phyloP scores from a whole-genome alignment of 345 rosid genomes.

The Eucalyptus albens region DNA sequence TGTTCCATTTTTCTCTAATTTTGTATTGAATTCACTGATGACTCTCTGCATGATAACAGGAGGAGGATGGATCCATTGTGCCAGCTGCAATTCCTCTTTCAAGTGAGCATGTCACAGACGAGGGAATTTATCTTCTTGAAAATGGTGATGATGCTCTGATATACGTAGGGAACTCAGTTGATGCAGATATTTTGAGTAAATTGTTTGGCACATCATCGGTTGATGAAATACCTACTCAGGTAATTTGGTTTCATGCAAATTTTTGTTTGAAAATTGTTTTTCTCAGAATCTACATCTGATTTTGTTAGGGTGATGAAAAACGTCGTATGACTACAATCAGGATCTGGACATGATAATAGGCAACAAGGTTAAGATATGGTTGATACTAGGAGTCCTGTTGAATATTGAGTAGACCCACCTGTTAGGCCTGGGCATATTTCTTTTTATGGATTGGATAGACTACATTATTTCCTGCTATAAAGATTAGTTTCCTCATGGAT shows the following conservation, averaged over 20 bases:
- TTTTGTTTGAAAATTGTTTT: neutral
- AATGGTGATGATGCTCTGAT: conserved; percentile 83
- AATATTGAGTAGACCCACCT: neutral
- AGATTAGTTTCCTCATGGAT: neutral
- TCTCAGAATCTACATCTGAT: neutral
- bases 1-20: neutral
- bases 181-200: conserved; percentile 48
- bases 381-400: neutral
- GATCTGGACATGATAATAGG: neutral
- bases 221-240: conserved; percentile 71
- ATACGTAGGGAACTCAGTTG: conserved; percentile 63
- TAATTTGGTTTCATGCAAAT: conserved; percentile 1
- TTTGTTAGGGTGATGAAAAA: neutral
- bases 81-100: conserved; percentile 73
- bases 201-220: conserved; percentile 50
- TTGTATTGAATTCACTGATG: neutral
- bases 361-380: neutral
- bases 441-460: neutral
- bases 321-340: neutral
- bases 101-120: conserved; percentile 71
- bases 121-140: conserved; percentile 90
- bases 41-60: conserved; percentile 25
- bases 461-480: neutral
- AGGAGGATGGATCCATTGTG: conserved; percentile 37
- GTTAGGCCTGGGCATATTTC: neutral